phyloP scores from a whole-genome alignment of 192 early-diverging fungal genomes.

The Coemansia aciculifera region DNA sequence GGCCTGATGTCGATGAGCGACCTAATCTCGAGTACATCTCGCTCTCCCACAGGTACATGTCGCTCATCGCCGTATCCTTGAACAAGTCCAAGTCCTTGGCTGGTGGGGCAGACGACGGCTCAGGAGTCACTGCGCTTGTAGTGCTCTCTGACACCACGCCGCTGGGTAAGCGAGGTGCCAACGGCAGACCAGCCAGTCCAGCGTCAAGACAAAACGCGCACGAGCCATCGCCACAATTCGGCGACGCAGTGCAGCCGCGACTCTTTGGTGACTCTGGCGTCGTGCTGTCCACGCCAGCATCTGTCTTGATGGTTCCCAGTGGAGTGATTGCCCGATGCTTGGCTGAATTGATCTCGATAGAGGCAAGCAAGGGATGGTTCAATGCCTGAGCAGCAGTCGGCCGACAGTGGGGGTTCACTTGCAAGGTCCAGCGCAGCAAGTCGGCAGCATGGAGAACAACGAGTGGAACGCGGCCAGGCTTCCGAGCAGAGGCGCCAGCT shows the following conservation, averaged over 20 bases:
- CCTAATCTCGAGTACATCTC: slow-evolving; percentile 40
- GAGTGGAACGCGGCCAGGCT: slow-evolving; percentile 43
- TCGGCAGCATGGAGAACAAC: slow-evolving; percentile 64
- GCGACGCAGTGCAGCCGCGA: slow-evolving; percentile 3
- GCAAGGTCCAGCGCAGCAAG: slow-evolving; percentile 60
- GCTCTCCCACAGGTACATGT: slow-evolving; percentile 38
- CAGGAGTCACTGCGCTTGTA: slow-evolving; percentile 12
- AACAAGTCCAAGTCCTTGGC: slow-evolving; percentile 16
- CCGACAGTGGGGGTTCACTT: slow-evolving; percentile 57
- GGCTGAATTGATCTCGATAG: slow-evolving; percentile 14
- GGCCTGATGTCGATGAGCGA: background rate
- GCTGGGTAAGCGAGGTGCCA: background rate
- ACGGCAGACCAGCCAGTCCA: background rate
- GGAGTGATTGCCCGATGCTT: background rate
- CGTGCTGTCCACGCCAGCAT: background rate
- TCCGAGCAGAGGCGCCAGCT: slow-evolving; percentile 8
- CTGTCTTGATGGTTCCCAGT: background rate
- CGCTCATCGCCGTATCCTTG: slow-evolving; percentile 22
- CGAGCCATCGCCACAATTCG: background rate
- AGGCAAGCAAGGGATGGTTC: slow-evolving; percentile 59
- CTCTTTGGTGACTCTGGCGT: slow-evolving; percentile 3
- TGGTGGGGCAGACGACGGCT: background rate
- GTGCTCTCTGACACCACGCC: slow-evolving; percentile 25
- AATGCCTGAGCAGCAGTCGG: slow-evolving; percentile 60
- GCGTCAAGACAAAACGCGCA: background rate